These are phyloP conservation scores for Naganishia sp. DNA, from an alignment of 1,284 basidiomycete genomes.

Conservation along the genomic window DNA sequence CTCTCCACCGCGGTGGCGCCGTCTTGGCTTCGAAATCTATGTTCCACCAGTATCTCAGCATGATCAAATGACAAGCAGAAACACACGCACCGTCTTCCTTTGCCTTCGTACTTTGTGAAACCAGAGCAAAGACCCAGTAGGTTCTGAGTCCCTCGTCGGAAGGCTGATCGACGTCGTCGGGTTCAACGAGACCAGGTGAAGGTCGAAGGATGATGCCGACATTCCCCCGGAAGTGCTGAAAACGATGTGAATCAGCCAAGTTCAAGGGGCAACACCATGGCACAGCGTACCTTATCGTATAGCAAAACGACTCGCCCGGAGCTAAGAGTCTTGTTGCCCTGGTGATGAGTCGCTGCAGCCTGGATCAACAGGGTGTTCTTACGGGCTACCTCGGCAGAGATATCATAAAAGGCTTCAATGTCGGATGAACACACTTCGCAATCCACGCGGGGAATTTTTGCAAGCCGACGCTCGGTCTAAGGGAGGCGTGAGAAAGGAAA, in stretches of 20 bases:
- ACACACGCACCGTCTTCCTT: slow-evolving; percentile 13
- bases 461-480: slow-evolving; percentile 74
- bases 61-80: not conserved
- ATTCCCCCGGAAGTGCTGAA: slow-evolving; percentile 75
- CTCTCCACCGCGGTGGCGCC: slow-evolving; percentile 75
- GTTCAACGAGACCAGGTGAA: slow-evolving; percentile 59
- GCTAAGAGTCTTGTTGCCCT: slow-evolving; percentile 68
- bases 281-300: slow-evolving; percentile 68
- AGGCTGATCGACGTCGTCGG: slow-evolving; percentile 58
- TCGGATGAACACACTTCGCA: slow-evolving; percentile 69
- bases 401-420: slow-evolving; percentile 76
- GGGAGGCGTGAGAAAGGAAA: slow-evolving; percentile 11
- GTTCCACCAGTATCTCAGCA: not conserved
- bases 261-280: not conserved
- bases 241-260: slow-evolving; percentile 12
- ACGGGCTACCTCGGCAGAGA: slow-evolving; percentile 67
- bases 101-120: slow-evolving; percentile 64
- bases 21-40: slow-evolving; percentile 64
- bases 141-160: slow-evolving; percentile 59
- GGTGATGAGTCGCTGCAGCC: slow-evolving; percentile 65
- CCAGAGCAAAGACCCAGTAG: slow-evolving; percentile 70
- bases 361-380: slow-evolving; percentile 67
- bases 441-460: slow-evolving; percentile 66
- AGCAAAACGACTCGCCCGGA: slow-evolving; percentile 81
- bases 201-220: slow-evolving; percentile 75